Base-by-base conservation (phyloP, 768 basidiomycete species). In the Pleurotus tuber-regium region DNA sequence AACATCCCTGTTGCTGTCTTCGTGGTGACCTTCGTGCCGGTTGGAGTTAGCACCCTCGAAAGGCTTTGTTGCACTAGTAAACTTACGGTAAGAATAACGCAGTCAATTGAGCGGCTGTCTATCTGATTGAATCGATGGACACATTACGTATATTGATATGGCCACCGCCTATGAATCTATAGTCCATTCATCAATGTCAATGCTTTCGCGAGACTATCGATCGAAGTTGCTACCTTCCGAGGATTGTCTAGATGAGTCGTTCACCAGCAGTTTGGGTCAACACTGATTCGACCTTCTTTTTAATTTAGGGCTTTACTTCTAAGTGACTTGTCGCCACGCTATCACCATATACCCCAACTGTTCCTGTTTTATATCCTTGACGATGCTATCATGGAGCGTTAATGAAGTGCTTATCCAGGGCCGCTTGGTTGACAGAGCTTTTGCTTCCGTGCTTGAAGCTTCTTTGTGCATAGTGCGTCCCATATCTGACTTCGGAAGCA, bases 111-210 rank as follows among this genome's bases (percentile, higher is more conserved):
- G 35, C 8, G n/a, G 21, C 21, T n/a, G 21, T 38, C 35, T 38
- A 38, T 38, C 35, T 38, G 35, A 38, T 38, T 38, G n/a, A n/a
- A n/a, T n/a, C n/a, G n/a, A n/a, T n/a, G n/a, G n/a, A n/a, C 25
- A 29, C 6, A 14, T 44, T 44, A 44, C 29, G 46, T 35, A 47
- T 47, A 47, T 48, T 23, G 43, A 44, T 26, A 44, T 44, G 43
- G 43, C 43, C 43, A 44, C 43, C 43, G 43, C 43, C 16, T 44
- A 44, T n/a, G n/a, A n/a, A n/a, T n/a, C n/a, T n/a, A n/a, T n/a
- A n/a, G n/a, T n/a, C n/a, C n/a, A n/a, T n/a, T n/a, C n/a, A 44
- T 44, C 14, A 10, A 28, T 12, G 19, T 25, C 36, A 38, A 38
- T 38, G 36, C 14, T 11, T 38, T 38, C n/a, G 30, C 30, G 14